Conservation (phyloP, 1,139 yeast genomes). For the Candida sp. region DNA sequence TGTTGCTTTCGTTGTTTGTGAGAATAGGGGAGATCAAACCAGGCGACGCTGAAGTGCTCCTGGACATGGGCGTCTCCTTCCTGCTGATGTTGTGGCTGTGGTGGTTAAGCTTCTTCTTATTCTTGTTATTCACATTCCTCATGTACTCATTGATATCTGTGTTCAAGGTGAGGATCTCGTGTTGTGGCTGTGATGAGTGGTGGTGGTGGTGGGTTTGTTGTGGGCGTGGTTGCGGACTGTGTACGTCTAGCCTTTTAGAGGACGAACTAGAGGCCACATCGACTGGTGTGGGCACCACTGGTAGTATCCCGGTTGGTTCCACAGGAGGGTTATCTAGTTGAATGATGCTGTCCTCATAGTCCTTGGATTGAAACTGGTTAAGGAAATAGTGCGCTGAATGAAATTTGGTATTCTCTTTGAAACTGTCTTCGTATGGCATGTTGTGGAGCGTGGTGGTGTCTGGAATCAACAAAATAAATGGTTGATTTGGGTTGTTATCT, state of each 20-base stretch:
- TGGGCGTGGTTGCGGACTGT: neutral
- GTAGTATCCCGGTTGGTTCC: neutral
- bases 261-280: neutral
- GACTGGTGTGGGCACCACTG: neutral
- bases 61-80: neutral
- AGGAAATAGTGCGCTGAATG: constrained; percentile 27
- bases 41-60: constrained; percentile 2
- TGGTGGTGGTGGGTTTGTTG: neutral
- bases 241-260: neutral
- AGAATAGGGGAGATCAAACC: constrained; percentile 3
- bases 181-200: neutral
- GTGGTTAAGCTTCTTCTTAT: neutral
- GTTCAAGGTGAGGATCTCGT: neutral
- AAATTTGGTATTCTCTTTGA: constrained; percentile 2
- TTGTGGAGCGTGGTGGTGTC: neutral
- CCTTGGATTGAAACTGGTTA: constrained; percentile 30
- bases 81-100: neutral
- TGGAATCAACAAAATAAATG: too few species aligned
- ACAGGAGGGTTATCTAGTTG: constrained; percentile 10
- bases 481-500: too few species aligned
- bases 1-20: neutral
- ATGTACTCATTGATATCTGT: neutral
- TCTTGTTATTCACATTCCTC: neutral
- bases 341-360: constrained; percentile 22
- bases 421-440: constrained; percentile 1